These are phyloP conservation scores for Tuber melanosporum DNA, from an alignment of 495 filamentous ascomycete genomes.

Conservation along the genomic window DNA sequence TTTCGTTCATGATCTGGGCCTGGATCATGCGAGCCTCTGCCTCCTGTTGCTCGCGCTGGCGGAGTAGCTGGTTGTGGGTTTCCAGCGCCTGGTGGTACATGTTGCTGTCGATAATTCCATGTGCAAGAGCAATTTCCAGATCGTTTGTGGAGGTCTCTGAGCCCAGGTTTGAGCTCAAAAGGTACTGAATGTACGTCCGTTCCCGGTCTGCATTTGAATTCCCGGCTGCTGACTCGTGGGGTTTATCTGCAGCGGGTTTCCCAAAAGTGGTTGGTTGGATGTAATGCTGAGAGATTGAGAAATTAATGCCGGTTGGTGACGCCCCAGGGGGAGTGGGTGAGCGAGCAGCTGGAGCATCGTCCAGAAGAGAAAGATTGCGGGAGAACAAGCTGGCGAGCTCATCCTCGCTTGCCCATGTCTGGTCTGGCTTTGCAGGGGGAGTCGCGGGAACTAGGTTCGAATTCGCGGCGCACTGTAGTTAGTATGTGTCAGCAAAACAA, in stretches of 20 bases:
- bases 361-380: slow-evolving; percentile 54
- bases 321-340: slow-evolving; percentile 15
- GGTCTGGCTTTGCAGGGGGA: slow-evolving; percentile 23
- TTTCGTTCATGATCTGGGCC: slow-evolving; percentile 7
- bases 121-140: slow-evolving; percentile 36
- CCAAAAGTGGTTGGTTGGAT: slow-evolving; percentile 48
- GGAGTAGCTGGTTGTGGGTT: slow-evolving; percentile 19
- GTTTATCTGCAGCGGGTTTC: not conserved
- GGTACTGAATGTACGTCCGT: slow-evolving; percentile 34
- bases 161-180: slow-evolving; percentile 33
- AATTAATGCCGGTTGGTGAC: slow-evolving; percentile 47
- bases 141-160: slow-evolving; percentile 30
- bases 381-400: slow-evolving; percentile 64
- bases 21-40: slow-evolving; percentile 5
- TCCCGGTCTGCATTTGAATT: slow-evolving; percentile 13
- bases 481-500: slow-evolving; percentile 5
- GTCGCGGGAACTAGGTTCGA: slow-evolving; percentile 33
- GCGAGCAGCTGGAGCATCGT: not conserved
- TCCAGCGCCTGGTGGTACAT: slow-evolving; percentile 24
- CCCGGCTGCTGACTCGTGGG: slow-evolving; percentile 6
- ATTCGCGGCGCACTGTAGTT: slow-evolving; percentile 32
- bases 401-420: slow-evolving; percentile 43
- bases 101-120: slow-evolving; percentile 28
- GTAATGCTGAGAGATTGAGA: slow-evolving; percentile 69
- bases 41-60: slow-evolving; percentile 18